Evolutionary conservation across 2,329 filamentous ascomycete genomes (phyloP).

Genomic region (Penicillium sp.): DNA sequence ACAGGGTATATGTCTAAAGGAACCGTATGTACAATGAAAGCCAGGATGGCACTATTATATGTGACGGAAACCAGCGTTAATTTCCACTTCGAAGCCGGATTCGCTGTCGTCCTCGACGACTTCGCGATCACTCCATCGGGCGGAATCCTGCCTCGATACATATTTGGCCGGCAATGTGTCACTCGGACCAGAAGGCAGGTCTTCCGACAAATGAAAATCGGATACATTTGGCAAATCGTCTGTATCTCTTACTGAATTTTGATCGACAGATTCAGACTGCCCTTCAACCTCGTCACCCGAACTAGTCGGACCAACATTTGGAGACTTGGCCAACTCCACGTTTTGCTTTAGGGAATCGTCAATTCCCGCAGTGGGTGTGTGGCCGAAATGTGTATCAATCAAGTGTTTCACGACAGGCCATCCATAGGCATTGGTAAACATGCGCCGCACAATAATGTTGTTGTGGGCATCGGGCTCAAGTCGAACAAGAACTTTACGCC

Average conservation of each 20-base stretch:
- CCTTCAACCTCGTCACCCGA: conserved; percentile 65
- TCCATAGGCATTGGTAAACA: conserved; percentile 95
- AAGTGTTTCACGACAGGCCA: conserved; percentile 97
- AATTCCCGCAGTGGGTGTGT: conserved; percentile 63
- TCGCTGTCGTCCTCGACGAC: conserved; percentile 52
- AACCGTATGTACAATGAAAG: conserved; percentile 11
- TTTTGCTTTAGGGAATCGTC: conserved; percentile 65
- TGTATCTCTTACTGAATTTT: conserved; percentile 12
- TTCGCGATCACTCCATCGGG: conserved; percentile 65
- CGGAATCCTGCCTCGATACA: conserved; percentile 49
- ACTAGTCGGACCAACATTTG: conserved; percentile 55
- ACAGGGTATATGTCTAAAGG: conserved; percentile 16
- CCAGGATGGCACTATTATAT: background rate
- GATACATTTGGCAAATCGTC: background rate
- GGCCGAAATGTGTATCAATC: conserved; percentile 89
- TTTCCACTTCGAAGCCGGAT: conserved; percentile 29
- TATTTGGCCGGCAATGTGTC: conserved; percentile 7
- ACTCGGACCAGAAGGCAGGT: background rate
- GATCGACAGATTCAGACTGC: conserved; percentile 17
- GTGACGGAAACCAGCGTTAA: conserved; percentile 15
- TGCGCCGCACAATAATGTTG: conserved; percentile 93
- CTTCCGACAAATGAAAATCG: background rate
- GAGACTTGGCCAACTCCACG: conserved; percentile 66
- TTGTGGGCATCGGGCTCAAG: conserved; percentile 97
- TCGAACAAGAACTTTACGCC: conserved; percentile 95